Evolutionary conservation across 2,329 filamentous ascomycete genomes (phyloP), one percentile per base, ranked within the genome.

Genomic region (Colletotrichum eleusines): DNA sequence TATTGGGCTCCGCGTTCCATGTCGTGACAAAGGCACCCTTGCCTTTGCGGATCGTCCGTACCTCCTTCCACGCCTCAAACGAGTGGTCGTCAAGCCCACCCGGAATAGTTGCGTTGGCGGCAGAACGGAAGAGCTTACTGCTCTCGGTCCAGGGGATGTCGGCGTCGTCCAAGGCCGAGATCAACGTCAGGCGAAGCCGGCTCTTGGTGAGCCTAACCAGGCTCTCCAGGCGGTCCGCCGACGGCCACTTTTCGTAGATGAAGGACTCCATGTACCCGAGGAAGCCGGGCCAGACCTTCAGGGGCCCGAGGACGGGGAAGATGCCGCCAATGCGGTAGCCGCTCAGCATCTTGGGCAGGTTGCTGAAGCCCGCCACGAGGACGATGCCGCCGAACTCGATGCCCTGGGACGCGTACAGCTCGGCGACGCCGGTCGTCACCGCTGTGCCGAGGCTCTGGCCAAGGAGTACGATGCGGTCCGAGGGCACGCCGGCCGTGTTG

Each of bases 361-460:
- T 91, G 62, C 90, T 91, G 83, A 98, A 98, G 1, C 91, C 90
- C 0, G 94, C 91, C 5, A 97, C 88, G 16, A 98, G 87, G 28
- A 98, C 84, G 2, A 97, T 85, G 20, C 92, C 92, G 0, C 93
- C 94, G 76, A 97, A 97, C 35, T 92, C 89, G 54, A 90, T 83
- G 5, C 85, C 87, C 64, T 84, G 81, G 61, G 84, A 77, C 3
- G 89, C 87, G 75, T 92, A 95, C 66, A 89, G 87, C 76, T 97
- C 90, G 1, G 89, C 91, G 1, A 93, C 89, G 2, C 90, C 95
- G 55, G 90, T 88, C 7, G 91, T 90, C 1, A 98, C 93, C 0
- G 93, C 95, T 0, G 95, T 97, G 31, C 95, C 95, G 0, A 98
- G 87, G 76, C 92, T 96, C 76, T 98, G 95, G 23, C 95, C 95